A percentile compares a stretch with the other conserved stretches of the same genome.
Evolutionary conservation across 2,329 filamentous ascomycete genomes (phyloP).

Genomic region (Chaetomiaceae sp.): DNA sequence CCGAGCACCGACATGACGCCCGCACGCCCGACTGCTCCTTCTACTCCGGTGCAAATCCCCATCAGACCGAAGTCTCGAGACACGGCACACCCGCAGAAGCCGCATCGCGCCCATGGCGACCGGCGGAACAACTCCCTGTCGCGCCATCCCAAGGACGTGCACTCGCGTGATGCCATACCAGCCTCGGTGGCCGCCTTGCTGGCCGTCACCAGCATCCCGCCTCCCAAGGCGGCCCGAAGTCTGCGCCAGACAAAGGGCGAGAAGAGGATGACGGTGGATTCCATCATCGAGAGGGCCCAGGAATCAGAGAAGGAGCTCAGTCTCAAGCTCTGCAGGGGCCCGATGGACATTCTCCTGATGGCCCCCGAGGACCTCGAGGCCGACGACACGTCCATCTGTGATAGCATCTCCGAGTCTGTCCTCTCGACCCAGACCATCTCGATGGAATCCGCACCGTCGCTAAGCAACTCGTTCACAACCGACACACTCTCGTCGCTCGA

Average conservation of each 20-base stretch:
- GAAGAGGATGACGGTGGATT: conserved; percentile 50
- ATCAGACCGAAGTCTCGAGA: conserved; percentile 38
- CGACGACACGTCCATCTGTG: conserved; percentile 43
- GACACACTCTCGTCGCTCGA: conserved; percentile 46
- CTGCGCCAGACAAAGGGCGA: conserved; percentile 28
- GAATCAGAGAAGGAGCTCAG: conserved; percentile 56
- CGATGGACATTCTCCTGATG: conserved; percentile 55
- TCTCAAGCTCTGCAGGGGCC: conserved; percentile 48
- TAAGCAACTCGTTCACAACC: conserved; percentile 51
- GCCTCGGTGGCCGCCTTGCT: conserved; percentile 57
- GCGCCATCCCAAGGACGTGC: conserved; percentile 38
- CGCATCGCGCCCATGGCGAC: conserved; percentile 36
- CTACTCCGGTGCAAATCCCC: conserved; percentile 54
- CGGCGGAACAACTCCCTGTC: conserved; percentile 31
- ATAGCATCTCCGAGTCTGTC: conserved; percentile 48
- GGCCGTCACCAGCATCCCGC: conserved; percentile 57
- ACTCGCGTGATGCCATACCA: conserved; percentile 51
- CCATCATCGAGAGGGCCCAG: conserved; percentile 49
- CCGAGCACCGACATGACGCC: conserved; percentile 30
- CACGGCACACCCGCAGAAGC: conserved; percentile 31
- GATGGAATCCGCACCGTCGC: conserved; percentile 56
- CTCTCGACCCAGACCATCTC: conserved; percentile 54
- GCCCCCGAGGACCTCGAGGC: conserved; percentile 54
- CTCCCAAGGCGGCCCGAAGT: conserved; percentile 37
- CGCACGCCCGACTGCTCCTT: conserved; percentile 37